Evolutionary conservation across 495 filamentous ascomycete genomes (phyloP).

Genomic region (Massariosphaeria phaeospora): DNA sequence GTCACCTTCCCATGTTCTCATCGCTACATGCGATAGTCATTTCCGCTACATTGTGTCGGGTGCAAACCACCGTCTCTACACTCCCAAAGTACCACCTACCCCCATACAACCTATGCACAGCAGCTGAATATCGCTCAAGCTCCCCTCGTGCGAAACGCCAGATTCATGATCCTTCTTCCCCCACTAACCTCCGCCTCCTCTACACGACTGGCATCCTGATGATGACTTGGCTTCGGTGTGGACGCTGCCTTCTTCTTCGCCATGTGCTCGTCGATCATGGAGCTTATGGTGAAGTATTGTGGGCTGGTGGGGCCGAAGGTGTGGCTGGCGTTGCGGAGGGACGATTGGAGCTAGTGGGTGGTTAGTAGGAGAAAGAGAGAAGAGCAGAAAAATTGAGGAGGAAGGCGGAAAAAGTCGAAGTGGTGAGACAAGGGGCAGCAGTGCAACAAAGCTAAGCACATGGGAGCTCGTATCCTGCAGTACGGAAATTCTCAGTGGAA

Average conservation of each 20-base stretch:
- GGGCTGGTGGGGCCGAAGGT: slow-evolving; percentile 33
- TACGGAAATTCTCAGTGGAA: no score
- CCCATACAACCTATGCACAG: no score
- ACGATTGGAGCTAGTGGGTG: slow-evolving; percentile 23
- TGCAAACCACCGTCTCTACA: no score
- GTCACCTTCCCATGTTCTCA: no score
- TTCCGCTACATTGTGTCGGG: no score
- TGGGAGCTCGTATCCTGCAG: no score
- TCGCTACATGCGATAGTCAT: no score
- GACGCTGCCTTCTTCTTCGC: neutral
- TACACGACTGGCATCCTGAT: neutral
- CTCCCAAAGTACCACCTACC: neutral
- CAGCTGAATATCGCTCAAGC: no score
- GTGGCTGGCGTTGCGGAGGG: slow-evolving; percentile 32
- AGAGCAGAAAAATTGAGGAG: neutral
- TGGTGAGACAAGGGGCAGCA: neutral
- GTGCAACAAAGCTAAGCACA: neutral
- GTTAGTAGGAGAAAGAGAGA: neutral
- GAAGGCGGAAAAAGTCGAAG: neutral
- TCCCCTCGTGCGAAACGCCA: slow-evolving; percentile 24
- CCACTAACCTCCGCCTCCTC: neutral
- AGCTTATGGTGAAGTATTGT: slow-evolving; percentile 27
- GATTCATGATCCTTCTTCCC: slow-evolving; percentile 19
- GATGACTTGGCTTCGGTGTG: neutral
- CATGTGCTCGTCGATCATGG: slow-evolving; percentile 28